A percentile compares a stretch with the other conserved stretches of the same genome.
phyloP scores from a whole-genome alignment of 2,329 filamentous ascomycete genomes.

The Aspergillus sp. region DNA sequence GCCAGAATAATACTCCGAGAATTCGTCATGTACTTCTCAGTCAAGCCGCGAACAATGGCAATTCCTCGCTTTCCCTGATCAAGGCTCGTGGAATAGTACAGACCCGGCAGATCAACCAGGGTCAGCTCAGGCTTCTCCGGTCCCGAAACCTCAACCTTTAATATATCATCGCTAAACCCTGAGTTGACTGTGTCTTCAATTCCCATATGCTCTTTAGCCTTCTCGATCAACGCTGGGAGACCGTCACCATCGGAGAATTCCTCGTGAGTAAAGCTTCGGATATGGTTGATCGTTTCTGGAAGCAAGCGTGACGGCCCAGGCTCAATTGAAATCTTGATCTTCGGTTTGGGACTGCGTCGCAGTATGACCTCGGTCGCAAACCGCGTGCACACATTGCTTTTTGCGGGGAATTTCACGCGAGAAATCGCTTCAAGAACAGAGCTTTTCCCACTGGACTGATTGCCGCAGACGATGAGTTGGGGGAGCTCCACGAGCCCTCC shows the following conservation, averaged over 20 bases:
- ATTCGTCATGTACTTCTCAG: slow-evolving; percentile 60
- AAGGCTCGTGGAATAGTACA: slow-evolving; percentile 59
- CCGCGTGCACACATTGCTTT: slow-evolving; percentile 61
- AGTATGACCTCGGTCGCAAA: slow-evolving; percentile 66
- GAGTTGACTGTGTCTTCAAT: slow-evolving; percentile 33
- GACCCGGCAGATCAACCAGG: slow-evolving; percentile 65
- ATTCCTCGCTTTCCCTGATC: slow-evolving; percentile 59
- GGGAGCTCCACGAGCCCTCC: slow-evolving; percentile 55
- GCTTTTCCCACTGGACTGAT: slow-evolving; percentile 67
- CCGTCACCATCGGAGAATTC: slow-evolving; percentile 26
- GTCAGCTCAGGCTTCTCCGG: slow-evolving; percentile 65
- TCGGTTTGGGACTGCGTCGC: slow-evolving; percentile 42
- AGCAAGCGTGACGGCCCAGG: slow-evolving; percentile 30
- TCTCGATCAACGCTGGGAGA: slow-evolving; percentile 55
- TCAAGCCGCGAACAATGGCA: slow-evolving; percentile 55
- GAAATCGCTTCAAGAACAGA: slow-evolving; percentile 69
- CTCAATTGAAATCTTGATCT: slow-evolving; percentile 52
- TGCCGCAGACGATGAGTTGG: slow-evolving; percentile 63
- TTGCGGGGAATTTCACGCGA: slow-evolving; percentile 61
- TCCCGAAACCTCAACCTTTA: slow-evolving; percentile 64
- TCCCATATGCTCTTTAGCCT: slow-evolving; percentile 59
- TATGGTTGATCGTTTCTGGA: slow-evolving; percentile 1
- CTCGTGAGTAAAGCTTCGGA: slow-evolving; percentile 15
- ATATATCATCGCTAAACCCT: slow-evolving; percentile 50
- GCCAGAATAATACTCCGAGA: slow-evolving; percentile 64